Evolutionary conservation across 139 green algal species (phyloP), one percentile per base, ranked within the genome.

Genomic region (Astrephomene gubernaculifera): DNA sequence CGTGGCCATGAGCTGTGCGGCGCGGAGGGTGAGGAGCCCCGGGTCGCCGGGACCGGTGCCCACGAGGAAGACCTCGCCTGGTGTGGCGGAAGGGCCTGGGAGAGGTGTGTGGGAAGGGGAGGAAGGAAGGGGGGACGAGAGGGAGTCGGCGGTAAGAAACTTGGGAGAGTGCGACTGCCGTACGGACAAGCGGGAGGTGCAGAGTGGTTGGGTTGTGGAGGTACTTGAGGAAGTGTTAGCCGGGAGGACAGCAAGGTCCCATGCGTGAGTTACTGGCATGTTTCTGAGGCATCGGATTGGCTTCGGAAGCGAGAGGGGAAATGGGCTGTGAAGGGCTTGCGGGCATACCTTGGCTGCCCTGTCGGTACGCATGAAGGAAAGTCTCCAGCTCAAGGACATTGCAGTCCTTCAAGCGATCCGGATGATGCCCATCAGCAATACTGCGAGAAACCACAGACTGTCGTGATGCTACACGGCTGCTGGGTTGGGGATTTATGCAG

Each of bases 31-130:
- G 10, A 99, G 92, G 36, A 99, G 91, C 0, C 93, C 94, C 6
- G 97, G 96, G 89, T 99, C 98, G 12, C 98, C 98, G 4, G 98
- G 98, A 1, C 98, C 98, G 0, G 97, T 99, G 38, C 98, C 98
- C 4, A 99, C 96, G 0, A 99, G 91, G 82, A 95, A 97, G 2
- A 99, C 97, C 33, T 88, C 87, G 27, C 94, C 94, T 44, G 89
- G 89, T 3, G 74, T 67, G 10, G 61, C n/a, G 24, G 76, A 8
- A 4, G 75, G 49, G 25, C 29, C 71, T 75, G 82, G 25, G 52
- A 61, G 70, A 53, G 75, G 12, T n/a, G 67, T 22, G 24, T 33
- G 63, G 63, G n/a, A 70, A 24, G 31, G 44, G 22, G 35, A 10
- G n/a, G n/a, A n/a, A n/a, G n/a, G n/a, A n/a, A n/a, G n/a, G n/a